Conservation (phyloP, 2,329 filamentous ascomycete genomes). For the Fusarium heterosporum region DNA sequence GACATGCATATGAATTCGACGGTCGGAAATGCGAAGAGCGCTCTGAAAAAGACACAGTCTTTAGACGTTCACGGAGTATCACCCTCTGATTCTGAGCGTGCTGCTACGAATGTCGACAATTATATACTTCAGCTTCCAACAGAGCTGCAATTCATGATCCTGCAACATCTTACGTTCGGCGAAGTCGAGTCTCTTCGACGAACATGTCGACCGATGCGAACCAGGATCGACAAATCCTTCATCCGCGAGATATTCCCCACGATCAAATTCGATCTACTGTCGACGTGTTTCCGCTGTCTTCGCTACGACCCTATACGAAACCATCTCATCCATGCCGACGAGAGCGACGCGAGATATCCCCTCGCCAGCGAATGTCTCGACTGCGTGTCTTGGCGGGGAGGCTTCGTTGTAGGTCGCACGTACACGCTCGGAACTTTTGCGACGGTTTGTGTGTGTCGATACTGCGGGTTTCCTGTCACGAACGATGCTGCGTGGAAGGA, state of each 20-base stretch:
- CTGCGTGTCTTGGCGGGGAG: conserved; percentile 52
- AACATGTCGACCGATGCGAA: conserved; percentile 54
- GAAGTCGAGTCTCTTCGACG: conserved; percentile 58
- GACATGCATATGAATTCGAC: neutral
- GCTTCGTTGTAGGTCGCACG: conserved; percentile 53
- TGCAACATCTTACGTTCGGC: conserved; percentile 56
- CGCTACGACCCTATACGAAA: conserved; percentile 48
- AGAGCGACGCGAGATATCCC: conserved; percentile 50
- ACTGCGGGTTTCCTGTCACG: conserved; percentile 57
- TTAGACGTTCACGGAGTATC: neutral
- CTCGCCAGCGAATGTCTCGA: conserved; percentile 56
- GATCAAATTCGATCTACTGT: conserved; percentile 49
- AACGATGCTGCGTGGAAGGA: conserved; percentile 48
- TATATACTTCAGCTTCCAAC: conserved; percentile 53
- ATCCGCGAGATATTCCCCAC: conserved; percentile 54
- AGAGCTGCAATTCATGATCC: conserved; percentile 57
- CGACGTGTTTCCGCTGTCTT: conserved; percentile 58
- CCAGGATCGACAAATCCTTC: conserved; percentile 51
- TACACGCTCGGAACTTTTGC: conserved; percentile 53
- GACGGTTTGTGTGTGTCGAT: conserved; percentile 57
- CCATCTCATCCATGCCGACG: conserved; percentile 50
- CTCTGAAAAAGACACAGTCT: neutral
- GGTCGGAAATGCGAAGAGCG: neutral
- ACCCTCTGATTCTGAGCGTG: neutral
- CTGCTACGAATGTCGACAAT: neutral